Evolutionary conservation across 257 asterid genomes (phyloP), one percentile per base, ranked within the genome.

Genomic region (Fraxinus quadrangulata): DNA sequence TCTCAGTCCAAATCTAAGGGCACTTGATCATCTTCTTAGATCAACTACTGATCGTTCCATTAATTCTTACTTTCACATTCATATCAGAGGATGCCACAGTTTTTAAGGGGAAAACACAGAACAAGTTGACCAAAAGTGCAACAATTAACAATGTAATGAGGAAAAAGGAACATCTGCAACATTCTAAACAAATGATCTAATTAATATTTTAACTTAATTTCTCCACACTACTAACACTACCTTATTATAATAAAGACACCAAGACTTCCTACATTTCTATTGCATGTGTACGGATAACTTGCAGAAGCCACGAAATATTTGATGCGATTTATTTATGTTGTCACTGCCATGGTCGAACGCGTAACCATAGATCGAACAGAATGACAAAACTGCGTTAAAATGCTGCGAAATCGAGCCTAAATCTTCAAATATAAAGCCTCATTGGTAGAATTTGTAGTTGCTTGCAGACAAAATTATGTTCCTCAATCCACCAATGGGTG

Each of bases 401-500:
- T 63, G 36, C 67, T 21, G 28, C 3, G 34, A 63, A 63, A 9
- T 26, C 2, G 17, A 63, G 19, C 69, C 69, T 63, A 12, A 0
- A 59, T 39, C 4, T 51, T 16, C 26, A 6, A 28, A 72, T 24
- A 28, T 67, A 65, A 23, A 67, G 7, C 71, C 73, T 77, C 74
- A 88, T 70, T 90, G 94, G 85, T 88, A 90, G 82, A 88, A 90
- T 39, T 75, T 78, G 82, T 88, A 86, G n/a, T 68, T 76, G 68
- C 77, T 86, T 75, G 91, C 91, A n/a, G 87, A 82, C 13, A 87
- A n/a, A 26, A 89, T 86, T 51, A 90, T 89, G 88, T 78, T 87
- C 85, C 92, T 89, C 56, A 90, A 0, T 23, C 94, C 96, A 78
- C 96, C 96, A 76, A 90, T 87, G 23, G 96, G 94, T 65, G 94